Evolutionary conservation across 805 yeast genomes (phyloP), one percentile per base, ranked within the genome.

Genomic region (Starmerella apis): DNA sequence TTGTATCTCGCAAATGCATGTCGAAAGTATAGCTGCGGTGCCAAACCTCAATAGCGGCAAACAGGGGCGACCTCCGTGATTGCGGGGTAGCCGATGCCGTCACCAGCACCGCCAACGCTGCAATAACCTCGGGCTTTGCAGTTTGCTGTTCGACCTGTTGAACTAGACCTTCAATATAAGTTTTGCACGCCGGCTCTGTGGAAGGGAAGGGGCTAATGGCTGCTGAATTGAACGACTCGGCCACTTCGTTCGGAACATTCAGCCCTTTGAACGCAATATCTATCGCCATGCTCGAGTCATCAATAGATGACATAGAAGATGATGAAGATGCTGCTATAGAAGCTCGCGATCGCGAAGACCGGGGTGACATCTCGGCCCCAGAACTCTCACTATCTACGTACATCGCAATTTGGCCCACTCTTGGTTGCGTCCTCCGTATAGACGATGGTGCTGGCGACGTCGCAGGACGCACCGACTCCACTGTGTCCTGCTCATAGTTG

Each of bases 1-100:
- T 53, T 16, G 27, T 22, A n/a, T 49, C 53, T 18, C 56, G 43
- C 27, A 53, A 42, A 5, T 49, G 48, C 53, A 49, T 46, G 35
- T 50, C 51, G n/a, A 20, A 33, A 30, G 51, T 39, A 39, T 20
- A 47, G 32, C 42, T 48, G 19, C 36, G 25, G 13, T 30, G 44
- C 51, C 53, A 53, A 9, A 47, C 46, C n/a, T 22, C 19, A 13
- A 44, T 37, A 2, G 51, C 51, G 1, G 53, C 22, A 11, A 19
- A 23, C 16, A 53, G 16, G 11, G 51, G 43, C 13, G 39, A n/a
- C 8, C 19, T 14, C 8, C 24, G 23, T 16, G 35, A 20, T 2
- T n/a, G 28, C 3, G 35, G 24, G 8, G 24, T 8, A 4, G 49
- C 27, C 18, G 49, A 24, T 14, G 53, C 51, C n/a, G 46, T 43